Evolutionary conservation across 192 early-diverging fungal genomes (phyloP), one percentile per base, ranked within the genome.

Genomic region (Pecoramyces ruminantium): DNA sequence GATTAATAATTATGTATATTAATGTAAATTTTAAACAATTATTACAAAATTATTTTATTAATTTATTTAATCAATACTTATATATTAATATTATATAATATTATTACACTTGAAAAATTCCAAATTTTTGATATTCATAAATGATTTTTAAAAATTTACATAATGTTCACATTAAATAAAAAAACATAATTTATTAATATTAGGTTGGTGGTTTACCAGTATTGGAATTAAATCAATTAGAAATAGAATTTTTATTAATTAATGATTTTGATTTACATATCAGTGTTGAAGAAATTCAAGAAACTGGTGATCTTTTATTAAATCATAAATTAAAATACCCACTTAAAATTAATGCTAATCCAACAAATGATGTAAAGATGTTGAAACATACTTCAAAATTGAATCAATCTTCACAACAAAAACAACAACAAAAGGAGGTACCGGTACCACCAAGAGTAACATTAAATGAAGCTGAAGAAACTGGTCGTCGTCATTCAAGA

Each of bases 171-270:
- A 28, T 3, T 11, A 28, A 78, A 34, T 29, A 39, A 51, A 82
- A 29, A 39, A 25, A 87, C 77, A n/a, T n/a, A n/a, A n/a, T n/a
- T n/a, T n/a, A n/a, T n/a, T n/a, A 83, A 84, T 28, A 16, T 30
- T 86, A 88, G 87, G 93, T 96, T 28, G 96, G 96, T 42, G 96
- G 96, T 2, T 82, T 98, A n/a, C 93, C 95, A 11, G 94, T 95
- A 18, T 86, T 90, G 77, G 96, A 98, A 88, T 88, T 98, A 40
- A 98, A 98, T 88, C 87, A 88, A 38, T 86, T 98, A 51, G 96
- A 98, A 85, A 84, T 98, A n/a, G 94, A 97, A 85, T 97, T 97
- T 83, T 85, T 98, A 25, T 89, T 92, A 77, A 87, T 96, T 38
- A 90, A 93, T 83, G 92, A 94, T 80, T 98, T 96, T 86, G 92